A percentile compares a stretch with the other conserved stretches of the same genome.
Evolutionary conservation across 2,329 filamentous ascomycete genomes (phyloP).

Genomic region (Fonsecaea pedrosoi): DNA sequence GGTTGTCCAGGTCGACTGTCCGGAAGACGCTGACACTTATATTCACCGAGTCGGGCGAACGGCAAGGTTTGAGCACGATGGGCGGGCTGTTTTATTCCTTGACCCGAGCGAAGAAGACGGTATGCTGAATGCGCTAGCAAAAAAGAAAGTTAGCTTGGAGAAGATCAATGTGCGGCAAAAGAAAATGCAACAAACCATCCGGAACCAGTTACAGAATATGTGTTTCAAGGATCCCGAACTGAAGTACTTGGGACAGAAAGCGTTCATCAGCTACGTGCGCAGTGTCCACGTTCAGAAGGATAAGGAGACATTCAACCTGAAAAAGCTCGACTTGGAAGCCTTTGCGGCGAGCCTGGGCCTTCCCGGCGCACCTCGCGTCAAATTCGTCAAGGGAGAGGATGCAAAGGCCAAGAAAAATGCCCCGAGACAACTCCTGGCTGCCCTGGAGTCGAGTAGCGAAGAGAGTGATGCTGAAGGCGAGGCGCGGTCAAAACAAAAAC

Average conservation of each 20-base stretch:
- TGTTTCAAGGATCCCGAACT: constrained; percentile 93
- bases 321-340: constrained; percentile 81
- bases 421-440: constrained; percentile 67
- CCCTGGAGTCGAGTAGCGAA: constrained; percentile 55
- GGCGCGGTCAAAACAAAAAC: constrained; percentile 60
- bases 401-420: constrained; percentile 88
- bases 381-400: constrained; percentile 88
- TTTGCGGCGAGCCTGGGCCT: constrained; percentile 86
- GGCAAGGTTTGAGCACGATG: constrained; percentile 87
- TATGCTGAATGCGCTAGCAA: constrained; percentile 84
- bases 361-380: constrained; percentile 89
- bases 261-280: constrained; percentile 87
- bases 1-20: constrained; percentile 98
- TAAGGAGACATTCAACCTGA: constrained; percentile 87
- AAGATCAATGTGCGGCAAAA: constrained; percentile 85
- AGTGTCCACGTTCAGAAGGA: constrained; percentile 88
- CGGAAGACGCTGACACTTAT: constrained; percentile 95
- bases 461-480: constrained; percentile 55
- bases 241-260: constrained; percentile 95
- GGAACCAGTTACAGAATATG: constrained; percentile 86
- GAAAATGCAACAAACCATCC: constrained; percentile 81
- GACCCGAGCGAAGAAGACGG: constrained; percentile 90
- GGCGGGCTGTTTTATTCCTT: constrained; percentile 86
- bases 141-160: constrained; percentile 88
- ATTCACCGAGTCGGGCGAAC: constrained; percentile 95